Evolutionary conservation across 2,329 filamentous ascomycete genomes (phyloP).

Genomic region (Calonectria fujianensis): DNA sequence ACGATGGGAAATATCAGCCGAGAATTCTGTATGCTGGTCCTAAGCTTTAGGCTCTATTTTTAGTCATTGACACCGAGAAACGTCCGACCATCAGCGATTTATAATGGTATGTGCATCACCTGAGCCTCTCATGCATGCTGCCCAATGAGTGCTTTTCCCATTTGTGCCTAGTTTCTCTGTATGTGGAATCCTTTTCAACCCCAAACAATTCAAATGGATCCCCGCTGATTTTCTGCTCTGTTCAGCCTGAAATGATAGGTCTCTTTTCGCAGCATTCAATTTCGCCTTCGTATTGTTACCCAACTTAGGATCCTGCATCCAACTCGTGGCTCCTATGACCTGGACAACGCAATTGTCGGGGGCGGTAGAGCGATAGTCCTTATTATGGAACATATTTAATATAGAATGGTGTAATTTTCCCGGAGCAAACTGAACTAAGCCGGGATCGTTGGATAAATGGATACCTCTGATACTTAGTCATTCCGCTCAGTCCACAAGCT

Average conservation of each 20-base stretch:
- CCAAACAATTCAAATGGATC: neutral
- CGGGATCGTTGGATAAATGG: neutral
- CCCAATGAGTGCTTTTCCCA: neutral
- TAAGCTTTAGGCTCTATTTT: neutral
- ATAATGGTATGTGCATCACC: neutral
- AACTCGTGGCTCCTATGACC: neutral
- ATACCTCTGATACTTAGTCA: neutral
- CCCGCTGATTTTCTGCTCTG: neutral
- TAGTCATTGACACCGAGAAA: neutral
- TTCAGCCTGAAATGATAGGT: neutral
- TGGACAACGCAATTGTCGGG: neutral
- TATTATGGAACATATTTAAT: neutral
- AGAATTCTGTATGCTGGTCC: neutral
- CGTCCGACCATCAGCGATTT: neutral
- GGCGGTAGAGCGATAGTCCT: neutral
- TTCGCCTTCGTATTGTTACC: neutral
- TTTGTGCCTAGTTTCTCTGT: neutral
- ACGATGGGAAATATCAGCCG: neutral
- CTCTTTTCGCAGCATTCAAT: neutral
- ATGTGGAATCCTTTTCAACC: neutral
- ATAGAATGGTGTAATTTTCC: neutral
- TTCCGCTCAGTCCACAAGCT: slow-evolving; percentile 42
- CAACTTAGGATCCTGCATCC: neutral
- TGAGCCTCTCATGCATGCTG: neutral
- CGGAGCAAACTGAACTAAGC: too few species aligned